Base-by-base conservation (phyloP, 2,329 filamentous ascomycete genomes). In the Fusarium subglutinans region DNA sequence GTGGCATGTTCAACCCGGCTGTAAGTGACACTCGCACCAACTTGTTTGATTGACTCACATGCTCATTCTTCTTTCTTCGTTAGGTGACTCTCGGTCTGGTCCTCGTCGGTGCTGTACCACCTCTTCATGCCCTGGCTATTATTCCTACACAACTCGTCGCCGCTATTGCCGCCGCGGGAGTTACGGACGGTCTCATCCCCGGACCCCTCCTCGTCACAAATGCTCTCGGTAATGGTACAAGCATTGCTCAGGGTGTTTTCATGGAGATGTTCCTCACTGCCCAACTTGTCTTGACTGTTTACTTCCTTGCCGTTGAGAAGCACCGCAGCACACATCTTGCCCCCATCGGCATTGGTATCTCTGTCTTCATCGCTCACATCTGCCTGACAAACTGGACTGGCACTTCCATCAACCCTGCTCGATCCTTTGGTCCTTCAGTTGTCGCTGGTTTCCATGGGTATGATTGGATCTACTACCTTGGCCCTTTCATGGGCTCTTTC, bases 291-390 rank as follows among this genome's bases (percentile, higher is more conserved):
- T 84, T 93, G 60, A 88, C 90, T 6, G 89, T 93, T 37, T 89
- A 91, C 80, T 92, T 94, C 88, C 85, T 94, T 50, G 92, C 91
- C 1, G 89, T 90, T 8, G 91, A 94, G 79, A 94, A 94, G 82
- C 92, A 94, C 80, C 90, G 91, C 50, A 89, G 90, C 6, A 94
- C 92, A 0, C 93, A 87, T 78, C 82, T 94, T 3, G 92, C 92
- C 0, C 92, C 93, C 1, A 83, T 94, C 8, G 92, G 91, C 18
- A 93, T 95, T 74, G 93, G 93, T 3, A 81, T 94, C 5, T 86
- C 92, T 0, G 86, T 94, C 60, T 94, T 94, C 80, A 87, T 94
- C 48, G 83, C 83, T 10, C 82, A 87, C 78, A 79, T 87, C 57
- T 81, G 80, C 43, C 83, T 83, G 33, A 84, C 86, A 28, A 84